Conservation (phyloP, 106 monocot species). For the Phalaenopsis equestris region DNA sequence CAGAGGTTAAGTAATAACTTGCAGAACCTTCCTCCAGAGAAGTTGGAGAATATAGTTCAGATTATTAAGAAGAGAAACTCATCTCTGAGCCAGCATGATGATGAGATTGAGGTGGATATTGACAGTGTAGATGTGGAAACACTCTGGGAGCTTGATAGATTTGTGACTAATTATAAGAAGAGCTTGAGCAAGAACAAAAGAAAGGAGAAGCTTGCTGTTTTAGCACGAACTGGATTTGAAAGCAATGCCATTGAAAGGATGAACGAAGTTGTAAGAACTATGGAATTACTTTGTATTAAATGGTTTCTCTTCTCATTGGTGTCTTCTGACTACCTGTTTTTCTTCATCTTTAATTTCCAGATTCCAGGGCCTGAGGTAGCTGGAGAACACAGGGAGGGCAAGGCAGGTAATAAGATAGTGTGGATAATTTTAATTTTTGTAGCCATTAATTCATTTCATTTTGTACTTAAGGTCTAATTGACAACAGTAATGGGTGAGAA, state of each 20-base stretch:
- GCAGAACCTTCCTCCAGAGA: slow-evolving; percentile 82
- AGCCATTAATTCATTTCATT: not conserved
- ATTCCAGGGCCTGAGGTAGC: slow-evolving; percentile 21
- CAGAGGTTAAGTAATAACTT: slow-evolving; percentile 76
- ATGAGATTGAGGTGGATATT: slow-evolving; percentile 98
- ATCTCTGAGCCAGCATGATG: slow-evolving; percentile 79
- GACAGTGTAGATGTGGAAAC: slow-evolving; percentile 93
- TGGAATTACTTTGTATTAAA: not conserved
- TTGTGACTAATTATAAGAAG: slow-evolving; percentile 94
- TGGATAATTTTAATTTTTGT: not conserved
- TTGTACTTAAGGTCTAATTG: not conserved
- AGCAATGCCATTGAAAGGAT: slow-evolving; percentile 15
- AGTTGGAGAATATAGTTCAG: slow-evolving; percentile 77
- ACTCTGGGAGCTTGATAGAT: slow-evolving; percentile 98
- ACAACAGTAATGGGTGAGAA: slow-evolving; percentile 28
- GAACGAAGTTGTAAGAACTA: slow-evolving; percentile 27
- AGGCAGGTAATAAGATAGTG: slow-evolving; percentile 23
- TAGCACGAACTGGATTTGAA: slow-evolving; percentile 23
- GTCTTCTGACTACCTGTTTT: slow-evolving; percentile 4
- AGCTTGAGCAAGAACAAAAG: slow-evolving; percentile 94
- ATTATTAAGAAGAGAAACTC: slow-evolving; percentile 94
- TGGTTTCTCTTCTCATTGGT: not conserved
- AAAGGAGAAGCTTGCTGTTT: slow-evolving; percentile 67
- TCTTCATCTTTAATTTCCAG: slow-evolving; percentile 11
- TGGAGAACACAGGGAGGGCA: slow-evolving; percentile 32